A percentile compares a stretch with the other conserved stretches of the same genome.
phyloP scores from a whole-genome alignment of 345 rosid species.

The Populus tremula region DNA sequence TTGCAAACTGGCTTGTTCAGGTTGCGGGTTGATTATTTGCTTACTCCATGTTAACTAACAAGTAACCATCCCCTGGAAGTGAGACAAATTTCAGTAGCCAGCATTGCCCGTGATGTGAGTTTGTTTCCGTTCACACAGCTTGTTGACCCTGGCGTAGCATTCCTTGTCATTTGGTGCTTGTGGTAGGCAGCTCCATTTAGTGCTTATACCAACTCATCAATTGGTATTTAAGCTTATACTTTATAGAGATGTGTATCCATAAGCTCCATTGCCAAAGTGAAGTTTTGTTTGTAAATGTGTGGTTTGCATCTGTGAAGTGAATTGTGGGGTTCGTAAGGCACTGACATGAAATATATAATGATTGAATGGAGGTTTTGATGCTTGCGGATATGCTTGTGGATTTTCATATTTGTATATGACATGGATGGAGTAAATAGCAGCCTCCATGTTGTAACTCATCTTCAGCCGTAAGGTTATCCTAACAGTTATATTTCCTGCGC shows the following conservation, averaged over 20 bases:
- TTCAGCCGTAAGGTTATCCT: too few species aligned
- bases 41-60: conserved; percentile 5
- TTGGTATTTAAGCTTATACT: not conserved
- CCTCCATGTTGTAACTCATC: too few species aligned
- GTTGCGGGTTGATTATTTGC: not conserved
- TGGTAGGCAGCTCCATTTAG: not conserved
- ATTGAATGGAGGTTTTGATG: not conserved
- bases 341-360: not conserved
- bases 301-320: not conserved
- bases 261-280: not conserved
- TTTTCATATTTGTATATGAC: too few species aligned
- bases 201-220: not conserved
- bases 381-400: not conserved
- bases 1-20: not conserved
- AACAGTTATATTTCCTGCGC: too few species aligned
- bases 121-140: not conserved
- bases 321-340: not conserved
- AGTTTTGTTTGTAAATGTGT: not conserved
- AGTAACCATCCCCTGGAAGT: not conserved
- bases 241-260: not conserved
- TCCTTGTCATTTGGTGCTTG: not conserved
- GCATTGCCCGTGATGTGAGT: not conserved
- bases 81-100: not conserved
- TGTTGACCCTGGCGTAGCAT: not conserved
- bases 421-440: too few species aligned